Percentiles rank a stretch among this genome's conserved stretches.
These are phyloP conservation scores for Phytophthora constricta DNA, from an alignment of 352 stramenopile species.

Conservation along the genomic window DNA sequence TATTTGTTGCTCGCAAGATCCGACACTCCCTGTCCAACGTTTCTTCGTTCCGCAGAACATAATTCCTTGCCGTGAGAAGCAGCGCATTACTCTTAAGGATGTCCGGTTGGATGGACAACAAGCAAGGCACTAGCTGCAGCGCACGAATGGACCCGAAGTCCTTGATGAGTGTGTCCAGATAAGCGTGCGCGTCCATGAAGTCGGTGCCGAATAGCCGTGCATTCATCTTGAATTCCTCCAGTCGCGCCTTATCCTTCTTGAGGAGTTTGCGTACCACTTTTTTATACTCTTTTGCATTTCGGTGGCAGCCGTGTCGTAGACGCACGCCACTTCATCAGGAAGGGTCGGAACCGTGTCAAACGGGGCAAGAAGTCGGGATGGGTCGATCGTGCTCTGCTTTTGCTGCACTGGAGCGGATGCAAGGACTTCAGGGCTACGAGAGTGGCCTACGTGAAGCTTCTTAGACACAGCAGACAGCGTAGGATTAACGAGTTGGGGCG, in stretches of 20 bases:
- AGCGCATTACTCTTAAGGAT: slow-evolving; percentile 61
- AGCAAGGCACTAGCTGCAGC: slow-evolving; percentile 69
- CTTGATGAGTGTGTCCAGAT: slow-evolving; percentile 67
- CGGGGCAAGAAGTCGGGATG: slow-evolving; percentile 58
- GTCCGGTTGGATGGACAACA: slow-evolving; percentile 71
- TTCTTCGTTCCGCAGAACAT: slow-evolving; percentile 50
- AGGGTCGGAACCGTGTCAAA: slow-evolving; percentile 52
- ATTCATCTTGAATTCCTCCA: slow-evolving; percentile 88
- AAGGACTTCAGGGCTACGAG: background rate
- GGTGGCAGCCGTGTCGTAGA: slow-evolving; percentile 66
- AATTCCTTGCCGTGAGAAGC: slow-evolving; percentile 59
- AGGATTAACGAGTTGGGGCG: background rate
- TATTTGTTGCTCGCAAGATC: slow-evolving; percentile 8
- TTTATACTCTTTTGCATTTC: slow-evolving; percentile 81
- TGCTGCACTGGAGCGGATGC: background rate
- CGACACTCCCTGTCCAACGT: slow-evolving; percentile 46
- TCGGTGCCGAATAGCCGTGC: slow-evolving; percentile 77
- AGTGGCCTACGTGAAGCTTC: background rate
- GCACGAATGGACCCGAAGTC: slow-evolving; percentile 64
- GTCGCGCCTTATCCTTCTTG: slow-evolving; percentile 55
- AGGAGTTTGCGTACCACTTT: slow-evolving; percentile 75
- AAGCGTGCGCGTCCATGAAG: slow-evolving; percentile 79
- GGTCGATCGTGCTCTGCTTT: slow-evolving; percentile 35
- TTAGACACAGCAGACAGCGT: background rate
- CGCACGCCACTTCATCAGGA: slow-evolving; percentile 57